Percentiles rank a stretch among this genome's conserved stretches.
Evolutionary conservation across 1,284 basidiomycete genomes (phyloP).

Genomic region (Cutaneotrichosporon sp.): DNA sequence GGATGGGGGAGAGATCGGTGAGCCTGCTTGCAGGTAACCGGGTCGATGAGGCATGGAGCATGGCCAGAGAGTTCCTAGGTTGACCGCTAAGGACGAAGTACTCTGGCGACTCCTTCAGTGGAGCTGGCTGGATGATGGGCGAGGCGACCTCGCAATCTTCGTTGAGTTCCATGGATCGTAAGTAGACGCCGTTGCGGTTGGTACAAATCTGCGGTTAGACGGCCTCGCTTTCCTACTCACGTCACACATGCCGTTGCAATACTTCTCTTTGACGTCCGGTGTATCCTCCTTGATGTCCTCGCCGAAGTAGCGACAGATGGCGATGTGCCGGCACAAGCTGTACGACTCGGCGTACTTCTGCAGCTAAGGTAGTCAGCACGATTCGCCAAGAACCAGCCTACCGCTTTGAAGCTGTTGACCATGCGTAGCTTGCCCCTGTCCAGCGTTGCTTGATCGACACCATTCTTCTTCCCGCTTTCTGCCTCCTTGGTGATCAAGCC

Average conservation of each 20-base stretch:
- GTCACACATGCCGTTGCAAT: conserved; percentile 82
- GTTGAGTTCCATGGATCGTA: conserved; percentile 26
- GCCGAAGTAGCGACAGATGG: conserved; percentile 80
- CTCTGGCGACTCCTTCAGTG: conserved; percentile 15
- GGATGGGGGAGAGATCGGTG: not conserved
- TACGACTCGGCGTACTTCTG: conserved; percentile 65
- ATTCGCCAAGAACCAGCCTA: conserved; percentile 45
- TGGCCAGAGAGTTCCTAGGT: not conserved
- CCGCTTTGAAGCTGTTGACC: conserved; percentile 65
- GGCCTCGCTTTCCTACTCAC: conserved; percentile 57
- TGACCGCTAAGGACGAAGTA: conserved; percentile 6
- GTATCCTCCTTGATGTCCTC: conserved; percentile 66
- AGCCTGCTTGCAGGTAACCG: not conserved
- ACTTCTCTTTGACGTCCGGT: conserved; percentile 57
- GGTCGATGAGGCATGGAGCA: not conserved
- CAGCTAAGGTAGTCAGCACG: conserved; percentile 27
- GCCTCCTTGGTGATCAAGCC: conserved; percentile 58
- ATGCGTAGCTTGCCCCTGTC: conserved; percentile 25
- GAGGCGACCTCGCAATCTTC: conserved; percentile 37
- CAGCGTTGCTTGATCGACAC: conserved; percentile 21
- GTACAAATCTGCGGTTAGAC: conserved; percentile 34
- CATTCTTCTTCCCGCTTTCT: conserved; percentile 23
- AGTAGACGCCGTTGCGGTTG: conserved; percentile 29
- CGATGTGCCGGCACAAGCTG: conserved; percentile 69
- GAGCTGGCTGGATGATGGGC: conserved; percentile 16